phyloP scores from a whole-genome alignment of 2,329 filamentous ascomycete species.

The Ophiocordyceps robertsii region DNA sequence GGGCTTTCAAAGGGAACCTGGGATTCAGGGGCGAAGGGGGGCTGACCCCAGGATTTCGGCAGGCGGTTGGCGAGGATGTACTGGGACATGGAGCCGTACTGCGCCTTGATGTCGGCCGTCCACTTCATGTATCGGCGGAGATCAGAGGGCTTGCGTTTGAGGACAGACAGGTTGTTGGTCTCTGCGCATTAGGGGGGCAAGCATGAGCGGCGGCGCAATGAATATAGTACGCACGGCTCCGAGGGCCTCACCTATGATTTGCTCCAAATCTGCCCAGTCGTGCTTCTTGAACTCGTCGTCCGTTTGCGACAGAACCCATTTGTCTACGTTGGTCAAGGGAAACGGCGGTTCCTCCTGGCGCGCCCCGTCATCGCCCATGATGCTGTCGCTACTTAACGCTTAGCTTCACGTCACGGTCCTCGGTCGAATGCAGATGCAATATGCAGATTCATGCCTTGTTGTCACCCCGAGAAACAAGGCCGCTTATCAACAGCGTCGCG shows the following conservation, averaged over 20 bases:
- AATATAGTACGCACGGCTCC: too few species aligned
- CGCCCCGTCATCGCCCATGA: slow-evolving; percentile 24
- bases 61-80: slow-evolving; percentile 67
- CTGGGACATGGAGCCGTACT: slow-evolving; percentile 68
- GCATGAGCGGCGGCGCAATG: not conserved
- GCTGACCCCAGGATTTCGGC: slow-evolving; percentile 48
- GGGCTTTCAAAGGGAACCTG: slow-evolving; percentile 35
- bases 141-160: slow-evolving; percentile 72
- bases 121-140: slow-evolving; percentile 68
- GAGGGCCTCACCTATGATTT: slow-evolving; percentile 44
- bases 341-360: slow-evolving; percentile 33
- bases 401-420: not conserved
- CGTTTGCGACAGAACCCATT: slow-evolving; percentile 43
- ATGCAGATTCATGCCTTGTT: too few species aligned
- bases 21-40: slow-evolving; percentile 40
- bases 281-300: slow-evolving; percentile 61
- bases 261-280: slow-evolving; percentile 59
- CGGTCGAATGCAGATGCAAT: not conserved
- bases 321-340: slow-evolving; percentile 45
- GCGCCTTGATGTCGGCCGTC: slow-evolving; percentile 52
- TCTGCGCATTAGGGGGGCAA: slow-evolving; percentile 15
- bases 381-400: slow-evolving; percentile 1
- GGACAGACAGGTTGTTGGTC: slow-evolving; percentile 51
- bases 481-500: too few species aligned
- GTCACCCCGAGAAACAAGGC: too few species aligned